Conservation (phyloP, 2,329 filamentous ascomycete genomes). For the Talaromyces sp. region DNA sequence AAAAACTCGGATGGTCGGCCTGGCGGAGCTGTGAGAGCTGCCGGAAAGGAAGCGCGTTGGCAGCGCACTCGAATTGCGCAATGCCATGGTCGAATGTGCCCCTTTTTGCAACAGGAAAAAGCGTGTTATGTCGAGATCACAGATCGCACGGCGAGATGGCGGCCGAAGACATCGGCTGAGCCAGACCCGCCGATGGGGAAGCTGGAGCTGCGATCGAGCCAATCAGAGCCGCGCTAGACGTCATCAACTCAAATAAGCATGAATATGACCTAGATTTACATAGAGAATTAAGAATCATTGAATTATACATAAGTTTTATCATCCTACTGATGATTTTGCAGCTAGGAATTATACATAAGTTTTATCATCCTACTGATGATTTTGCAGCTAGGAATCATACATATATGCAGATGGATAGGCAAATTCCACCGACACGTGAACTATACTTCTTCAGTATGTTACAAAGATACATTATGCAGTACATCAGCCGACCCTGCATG, state of each 20-base stretch:
- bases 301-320: neutral
- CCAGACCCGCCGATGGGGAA: neutral
- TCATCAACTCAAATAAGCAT: slow-evolving; percentile 23
- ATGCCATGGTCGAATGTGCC: slow-evolving; percentile 29
- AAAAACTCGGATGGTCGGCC: slow-evolving; percentile 15
- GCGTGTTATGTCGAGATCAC: neutral
- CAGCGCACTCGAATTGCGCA: slow-evolving; percentile 32
- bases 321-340: neutral
- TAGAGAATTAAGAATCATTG: neutral
- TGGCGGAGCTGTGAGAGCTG: slow-evolving; percentile 15
- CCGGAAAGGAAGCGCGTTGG: slow-evolving; percentile 24
- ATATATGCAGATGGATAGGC: neutral
- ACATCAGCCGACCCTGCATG: no score
- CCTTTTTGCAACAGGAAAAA: neutral
- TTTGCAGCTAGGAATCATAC: neutral
- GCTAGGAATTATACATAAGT: neutral
- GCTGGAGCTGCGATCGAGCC: slow-evolving; percentile 13
- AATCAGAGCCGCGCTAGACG: slow-evolving; percentile 21
- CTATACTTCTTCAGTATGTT: neutral
- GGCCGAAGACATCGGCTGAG: neutral
- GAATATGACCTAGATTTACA: neutral
- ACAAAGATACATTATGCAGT: neutral
- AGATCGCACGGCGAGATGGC: neutral
- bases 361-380: neutral
- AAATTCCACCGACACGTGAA: neutral